Base-by-base conservation (phyloP, 106 monocot genomes). In the Dendrobium huoshanense region DNA sequence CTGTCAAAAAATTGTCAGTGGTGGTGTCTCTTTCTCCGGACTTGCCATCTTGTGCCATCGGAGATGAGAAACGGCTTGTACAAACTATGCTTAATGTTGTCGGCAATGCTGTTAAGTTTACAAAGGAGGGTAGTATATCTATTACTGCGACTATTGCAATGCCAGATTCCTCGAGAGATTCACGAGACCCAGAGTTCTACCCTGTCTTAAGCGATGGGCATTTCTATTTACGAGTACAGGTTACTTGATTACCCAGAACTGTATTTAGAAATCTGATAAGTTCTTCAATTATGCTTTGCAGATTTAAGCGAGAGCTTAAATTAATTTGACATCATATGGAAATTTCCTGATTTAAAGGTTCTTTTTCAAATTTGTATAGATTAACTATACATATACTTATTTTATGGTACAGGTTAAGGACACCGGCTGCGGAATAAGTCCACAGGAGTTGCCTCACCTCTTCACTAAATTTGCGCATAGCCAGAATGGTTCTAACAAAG, bases 21-120 rank as follows among this genome's bases (percentile, higher is more conserved):
- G 59, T 56, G n/a, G 72, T 91, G 64, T 83, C 81, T 42, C 72
- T 94, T 82, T 80, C 90, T 64, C 89, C 87, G n/a, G 94, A 97
- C 41, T 78, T 97, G 81, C 97, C 97, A n/a, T 73, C 88, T 11
- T 86, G 78, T 89, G 94, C 89, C 18, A 58, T 85, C 81, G 97
- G 97, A 44, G 97, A 97, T 82, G 90, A 92, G 79, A 97, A 94
- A 79, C 74, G 92, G 55, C 86, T 97, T 25, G 81, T 91, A 88
- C 97, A 92, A 70, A 86, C 72, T 61, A 77, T 97, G 43, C 75
- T 97, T 47, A 97, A 97, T 81, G 75, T 97, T 76, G 88, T 81
- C 65, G 92, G 94, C 9, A 97, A 97, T 85, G 94, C 97, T 45
- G 81, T 97, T 17, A 97, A 97, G 78, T 97, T 92, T 77, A 94